Evolutionary conservation across 2,329 filamentous ascomycete species (phyloP), one percentile per base, ranked within the genome.

Genomic region (Aspergillus sp.): DNA sequence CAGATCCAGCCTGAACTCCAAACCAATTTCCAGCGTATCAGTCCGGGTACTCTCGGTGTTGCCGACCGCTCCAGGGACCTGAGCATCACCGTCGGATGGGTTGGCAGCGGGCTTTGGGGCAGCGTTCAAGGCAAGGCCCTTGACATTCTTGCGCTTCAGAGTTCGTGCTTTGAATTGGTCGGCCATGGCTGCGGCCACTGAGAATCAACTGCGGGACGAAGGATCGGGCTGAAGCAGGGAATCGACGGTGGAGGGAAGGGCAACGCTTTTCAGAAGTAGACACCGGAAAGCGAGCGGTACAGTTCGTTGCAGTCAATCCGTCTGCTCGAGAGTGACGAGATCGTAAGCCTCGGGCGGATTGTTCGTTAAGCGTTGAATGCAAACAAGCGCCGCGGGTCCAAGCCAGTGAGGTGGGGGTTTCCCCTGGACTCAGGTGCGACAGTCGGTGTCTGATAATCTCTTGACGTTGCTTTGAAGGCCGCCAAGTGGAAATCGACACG

Each of bases 91-190:
- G 68, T 91, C 89, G 46, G 90, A 88, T 31, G 90, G 87, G 54
- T 87, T 85, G 55, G 86, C 79, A 50, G 85, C 81, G 61, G 81
- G 70, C 63, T 91, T 91, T 43, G 91, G 88, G 47, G 89, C 87
- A 50, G 90, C 87, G 69, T 87, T 93, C 72, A 99, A 82, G 65
- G 92, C 93, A 51, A 99, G 88, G 39, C 93, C 93, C 81, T 98
- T 98, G 77, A 96, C 90, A 75, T 99, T 99, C 86, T 98, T 97
- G 83, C 93, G 89, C 87, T 97, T 98, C 88, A 99, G 90, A 61
- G 95, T 96, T 73, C 84, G 81, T 57, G 83, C 80, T 73, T 86
- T 83, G 76, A 88, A 87, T 55, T 79, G 76, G 71, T 87, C 84
- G 63, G 82, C 80, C 82, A 87, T 87, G 64, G 65, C 43, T 55